Evolutionary conservation across 768 basidiomycete genomes (phyloP), one percentile per base, ranked within the genome.

Genomic region (Mycena sanguinolenta): DNA sequence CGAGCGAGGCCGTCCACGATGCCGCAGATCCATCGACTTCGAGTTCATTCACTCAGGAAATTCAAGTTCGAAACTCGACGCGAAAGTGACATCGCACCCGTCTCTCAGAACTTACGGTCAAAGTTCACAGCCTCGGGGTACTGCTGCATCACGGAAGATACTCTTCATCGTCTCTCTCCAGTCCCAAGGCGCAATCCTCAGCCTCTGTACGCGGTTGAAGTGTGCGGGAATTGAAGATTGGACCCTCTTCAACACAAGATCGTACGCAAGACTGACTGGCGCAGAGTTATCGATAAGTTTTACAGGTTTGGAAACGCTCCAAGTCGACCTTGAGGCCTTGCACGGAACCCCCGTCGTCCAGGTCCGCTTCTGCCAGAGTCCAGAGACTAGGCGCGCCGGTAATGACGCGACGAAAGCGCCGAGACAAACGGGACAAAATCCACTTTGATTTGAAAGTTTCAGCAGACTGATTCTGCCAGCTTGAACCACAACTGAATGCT

Each of bases 81-180:
- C 16, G 28, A 30, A 28, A 53, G n/a, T n/a, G n/a, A 53, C 52
- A 53, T 4, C 30, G 9, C 25, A 4, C 27, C 6, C 9, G 27
- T 1, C 3, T 17, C 23, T 50, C 21, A 9, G 10, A 16, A 3
- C 2, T 30, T 6, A 17, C 9, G 0, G 6, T 2, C 2, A 3
- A 19, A 14, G 52, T 27, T 19, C n/a, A 30, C 16, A 30, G 30
- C 17, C 52, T 53, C 52, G 52, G 30, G 52, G 52, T 17, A 28
- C 52, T 17, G 14, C 28, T 8, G 19, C 28, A 25, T 28, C 27
- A 28, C 27, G 19, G 14, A 28, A 25, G n/a, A n/a, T n/a, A n/a
- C n/a, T n/a, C n/a, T n/a, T n/a, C 27, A 12, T 19, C n/a, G 16
- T 16, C 27, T 27, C 3, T 17, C 52, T n/a, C n/a, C 28, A 9